phyloP scores from a whole-genome alignment of 768 basidiomycete species.

The Tricholoma terreum region DNA sequence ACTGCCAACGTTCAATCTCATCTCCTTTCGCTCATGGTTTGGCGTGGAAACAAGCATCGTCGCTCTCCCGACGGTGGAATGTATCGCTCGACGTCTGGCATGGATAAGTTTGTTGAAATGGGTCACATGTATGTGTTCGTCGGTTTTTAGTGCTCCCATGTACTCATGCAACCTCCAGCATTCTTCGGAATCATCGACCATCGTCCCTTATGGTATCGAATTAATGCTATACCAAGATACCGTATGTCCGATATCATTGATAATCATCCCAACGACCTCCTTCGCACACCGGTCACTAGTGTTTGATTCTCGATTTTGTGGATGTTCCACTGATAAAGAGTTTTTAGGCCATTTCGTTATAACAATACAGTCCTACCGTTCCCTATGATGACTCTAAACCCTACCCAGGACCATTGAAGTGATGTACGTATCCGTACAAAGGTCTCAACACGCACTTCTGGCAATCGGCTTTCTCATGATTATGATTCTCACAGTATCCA shows the following conservation, averaged over 20 bases:
- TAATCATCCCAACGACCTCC: conserved; percentile 20
- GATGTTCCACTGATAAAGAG: conserved; percentile 84
- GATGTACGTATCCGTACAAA: conserved; percentile 85
- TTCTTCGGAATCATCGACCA: conserved; percentile 36
- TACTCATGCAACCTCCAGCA: conserved; percentile 32
- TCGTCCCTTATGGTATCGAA: conserved; percentile 88
- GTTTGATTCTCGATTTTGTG: conserved; percentile 90
- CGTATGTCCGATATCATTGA: conserved; percentile 45
- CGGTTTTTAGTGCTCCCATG: conserved; percentile 19
- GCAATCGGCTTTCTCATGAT: conserved; percentile 87
- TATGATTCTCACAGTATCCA: conserved; percentile 85
- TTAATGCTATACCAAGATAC: conserved; percentile 73
- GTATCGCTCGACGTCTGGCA: conserved; percentile 67
- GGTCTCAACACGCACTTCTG: conserved; percentile 35
- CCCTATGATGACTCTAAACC: conserved; percentile 1
- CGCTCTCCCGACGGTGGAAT: conserved; percentile 80
- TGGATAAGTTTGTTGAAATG: conserved; percentile 69
- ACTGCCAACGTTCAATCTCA: conserved; percentile 72
- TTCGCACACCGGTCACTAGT: conserved; percentile 57
- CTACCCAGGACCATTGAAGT: conserved; percentile 74
- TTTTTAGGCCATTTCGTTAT: conserved; percentile 49
- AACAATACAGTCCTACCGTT: conserved; percentile 73
- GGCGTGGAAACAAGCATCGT: conserved; percentile 2
- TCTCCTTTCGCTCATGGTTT: conserved; percentile 3
- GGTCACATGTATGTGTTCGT: conserved; percentile 54